A percentile compares a stretch with the other conserved stretches of the same genome.
Conservation (phyloP, 805 yeast species). For the Candida quercuum region DNA sequence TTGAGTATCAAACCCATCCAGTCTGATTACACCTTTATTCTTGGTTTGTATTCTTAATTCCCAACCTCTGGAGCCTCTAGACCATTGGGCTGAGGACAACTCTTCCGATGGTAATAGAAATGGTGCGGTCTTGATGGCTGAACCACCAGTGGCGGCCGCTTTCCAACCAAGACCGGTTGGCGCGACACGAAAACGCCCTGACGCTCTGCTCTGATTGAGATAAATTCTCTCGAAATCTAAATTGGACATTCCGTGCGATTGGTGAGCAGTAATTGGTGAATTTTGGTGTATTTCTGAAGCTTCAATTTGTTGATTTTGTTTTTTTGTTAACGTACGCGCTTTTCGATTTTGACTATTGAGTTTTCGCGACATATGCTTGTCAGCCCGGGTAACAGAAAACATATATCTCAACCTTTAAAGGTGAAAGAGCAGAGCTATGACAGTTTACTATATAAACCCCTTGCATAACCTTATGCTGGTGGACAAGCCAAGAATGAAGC, state of each 20-base stretch:
- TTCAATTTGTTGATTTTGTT: no score
- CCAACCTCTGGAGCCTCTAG: constrained; percentile 88
- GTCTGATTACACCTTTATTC: constrained; percentile 74
- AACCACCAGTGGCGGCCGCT: constrained; percentile 45
- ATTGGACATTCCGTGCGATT: constrained; percentile 7
- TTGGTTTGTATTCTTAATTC: constrained; percentile 88
- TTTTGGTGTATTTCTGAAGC: not conserved
- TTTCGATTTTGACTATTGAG: no score
- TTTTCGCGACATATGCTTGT: no score
- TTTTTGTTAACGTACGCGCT: no score
- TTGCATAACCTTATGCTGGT: no score
- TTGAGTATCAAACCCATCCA: constrained; percentile 88
- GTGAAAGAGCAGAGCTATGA: no score
- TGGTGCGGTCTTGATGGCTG: constrained; percentile 56
- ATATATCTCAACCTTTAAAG: no score
- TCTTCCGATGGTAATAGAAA: constrained; percentile 86
- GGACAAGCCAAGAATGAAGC: no score
- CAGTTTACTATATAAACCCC: no score
- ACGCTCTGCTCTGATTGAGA: constrained; percentile 74
- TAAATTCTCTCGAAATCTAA: constrained; percentile 87
- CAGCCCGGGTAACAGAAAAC: no score
- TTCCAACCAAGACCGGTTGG: constrained; percentile 99
- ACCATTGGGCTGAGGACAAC: constrained; percentile 78
- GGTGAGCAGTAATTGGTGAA: not conserved
- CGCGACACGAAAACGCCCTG: constrained; percentile 91